Conservation (phyloP, 805 yeast genomes). For the Ogataea trehaloabstinens region DNA sequence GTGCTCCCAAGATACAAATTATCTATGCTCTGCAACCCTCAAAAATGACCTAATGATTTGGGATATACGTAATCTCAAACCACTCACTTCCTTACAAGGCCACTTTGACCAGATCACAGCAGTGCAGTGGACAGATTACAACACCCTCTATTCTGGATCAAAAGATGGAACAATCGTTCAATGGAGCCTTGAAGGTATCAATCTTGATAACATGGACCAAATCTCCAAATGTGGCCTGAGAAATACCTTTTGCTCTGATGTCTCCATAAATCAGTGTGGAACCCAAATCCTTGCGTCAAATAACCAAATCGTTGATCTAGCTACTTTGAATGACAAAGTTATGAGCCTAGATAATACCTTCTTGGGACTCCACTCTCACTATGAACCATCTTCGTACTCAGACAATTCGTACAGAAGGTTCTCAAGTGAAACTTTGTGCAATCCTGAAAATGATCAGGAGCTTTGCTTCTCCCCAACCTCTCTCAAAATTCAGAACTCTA, state of each 20-base stretch:
- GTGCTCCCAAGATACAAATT: conserved; percentile 59
- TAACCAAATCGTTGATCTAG: conserved; percentile 44
- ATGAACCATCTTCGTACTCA: background rate
- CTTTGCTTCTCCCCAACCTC: background rate
- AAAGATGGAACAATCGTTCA: conserved; percentile 65
- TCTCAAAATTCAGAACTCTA: background rate
- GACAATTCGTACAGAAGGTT: conserved; percentile 2
- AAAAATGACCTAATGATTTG: conserved; percentile 58
- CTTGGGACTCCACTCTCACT: conserved; percentile 49
- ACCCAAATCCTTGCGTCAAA: conserved; percentile 61
- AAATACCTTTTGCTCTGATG: conserved; percentile 39
- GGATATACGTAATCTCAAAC: conserved; percentile 66
- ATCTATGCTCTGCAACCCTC: conserved; percentile 62
- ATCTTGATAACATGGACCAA: conserved; percentile 3
- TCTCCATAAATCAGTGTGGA: conserved; percentile 43
- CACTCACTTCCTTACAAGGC: conserved; percentile 52
- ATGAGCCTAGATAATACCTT: conserved; percentile 54
- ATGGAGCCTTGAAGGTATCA: conserved; percentile 48
- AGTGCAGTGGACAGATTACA: conserved; percentile 52
- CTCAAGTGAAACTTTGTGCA: conserved; percentile 12
- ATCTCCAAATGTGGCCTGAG: conserved; percentile 40
- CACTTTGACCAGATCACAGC: conserved; percentile 55
- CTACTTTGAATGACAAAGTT: conserved; percentile 32
- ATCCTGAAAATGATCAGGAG: background rate
- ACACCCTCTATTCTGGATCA: conserved; percentile 52